Evolutionary conservation across 1,284 basidiomycete genomes (phyloP), one percentile per base, ranked within the genome.

Genomic region (Peniophora sp.): DNA sequence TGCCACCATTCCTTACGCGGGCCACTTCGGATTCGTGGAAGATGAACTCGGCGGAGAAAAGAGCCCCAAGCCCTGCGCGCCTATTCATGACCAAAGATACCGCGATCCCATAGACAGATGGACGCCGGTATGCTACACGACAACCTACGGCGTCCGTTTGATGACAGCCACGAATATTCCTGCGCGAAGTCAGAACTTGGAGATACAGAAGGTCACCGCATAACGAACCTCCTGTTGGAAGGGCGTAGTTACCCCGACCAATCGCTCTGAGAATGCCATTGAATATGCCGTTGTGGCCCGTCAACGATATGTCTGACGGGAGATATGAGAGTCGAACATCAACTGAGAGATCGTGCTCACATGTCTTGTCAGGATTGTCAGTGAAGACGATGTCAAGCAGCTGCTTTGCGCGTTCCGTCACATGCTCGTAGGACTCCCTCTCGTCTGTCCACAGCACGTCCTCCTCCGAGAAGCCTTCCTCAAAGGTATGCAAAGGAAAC

Each of bases 401-500:
- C 1, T 52, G 53, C 58, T 61, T 65, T 50, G 82, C 76, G 0
- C 92, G 75, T 16, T 60, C 62, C 39, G 77, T 72, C 48, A 84
- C 71, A 50, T 87, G 77, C 0, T 58, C 66, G 35, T 75, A 67
- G 0, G 77, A 76, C 63, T 96, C 92, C 32, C 90, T 75, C 47
- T 77, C 75, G 0, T 78, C 57, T 12, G 69, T 70, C 87, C 88
- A 92, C 1, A 89, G 66, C 22, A 75, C 65, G 63, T 94, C 91
- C 20, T 81, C 70, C 61, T 95, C 91, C 0, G 77, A 68, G 54
- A 95, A 84, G 0, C 74, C 78, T 0, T 69, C 62, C 59, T 93
- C 89, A 52, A 92, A 79, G 1, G 49, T 56, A 60, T 86, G 85
- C 3, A 66, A 61, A 0, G 88, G 85, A 58, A 87, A 92, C 1